Evolutionary conservation across 177 flowering plant species (phyloP), one percentile per base, ranked within the genome.

Genomic region (Telopea speciosissima): DNA sequence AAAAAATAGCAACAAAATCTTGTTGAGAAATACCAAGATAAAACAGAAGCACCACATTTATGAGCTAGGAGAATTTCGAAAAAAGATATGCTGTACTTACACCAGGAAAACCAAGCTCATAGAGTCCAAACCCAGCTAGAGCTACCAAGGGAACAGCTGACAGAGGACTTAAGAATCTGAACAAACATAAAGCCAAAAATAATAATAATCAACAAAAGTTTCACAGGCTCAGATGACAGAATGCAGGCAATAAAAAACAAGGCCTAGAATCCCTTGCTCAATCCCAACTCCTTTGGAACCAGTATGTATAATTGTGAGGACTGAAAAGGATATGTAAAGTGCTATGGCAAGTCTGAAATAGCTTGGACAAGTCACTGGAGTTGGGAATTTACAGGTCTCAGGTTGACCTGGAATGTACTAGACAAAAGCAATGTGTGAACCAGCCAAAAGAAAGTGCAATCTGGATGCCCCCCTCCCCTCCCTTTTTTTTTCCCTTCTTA

Each of bases 121-220:
- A 92, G 25, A 92, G 88, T 45, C 97, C 97, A 78, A 92, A 89
- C n/a, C 99, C 97, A 49, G 90, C 79, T 52, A 95, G 78, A 67
- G 97, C 83, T n/a, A 95, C 87, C 83, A 95, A 79, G 40, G 97
- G 97, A 77, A 88, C 89, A 54, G 87, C 87, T 63, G 99, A 85
- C 2, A 95, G 86, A 19, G 99, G 99, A 72, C 93, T 93, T 69
- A 91, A 74, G 70, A 89, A 87, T 88, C 99, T 94, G 84, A 14
- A 71, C 63, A 40, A 45, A 64, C 11, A 60, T 16, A 14, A 31
- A 52, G 28, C 60, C 14, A 36, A 25, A 63, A 49, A 7, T 4
- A 59, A 56, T 28, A 28, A 31, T 23, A 69, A 62, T 59, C 36
- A 68, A 58, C 60, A 36, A 28, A 28, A 33, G 13, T 8, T 44